Evolutionary conservation across 805 yeast genomes (phyloP).

Genomic region (Lachancea cidri): DNA sequence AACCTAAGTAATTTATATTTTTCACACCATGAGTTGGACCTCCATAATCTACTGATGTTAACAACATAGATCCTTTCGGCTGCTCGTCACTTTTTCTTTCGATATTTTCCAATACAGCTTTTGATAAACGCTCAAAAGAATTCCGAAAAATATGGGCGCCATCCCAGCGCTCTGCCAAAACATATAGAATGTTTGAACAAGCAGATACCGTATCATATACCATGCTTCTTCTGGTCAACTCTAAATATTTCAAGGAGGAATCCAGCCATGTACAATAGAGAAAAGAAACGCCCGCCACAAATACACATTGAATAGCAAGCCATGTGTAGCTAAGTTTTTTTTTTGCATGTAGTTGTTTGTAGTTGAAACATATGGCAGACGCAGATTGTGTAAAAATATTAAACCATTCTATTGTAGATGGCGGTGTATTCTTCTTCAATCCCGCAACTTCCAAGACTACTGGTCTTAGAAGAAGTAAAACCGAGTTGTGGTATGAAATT

Average conservation of each 20-base stretch:
- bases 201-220: slow-evolving; percentile 30
- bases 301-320: slow-evolving; percentile 30
- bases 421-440: slow-evolving; percentile 13
- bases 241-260: background rate
- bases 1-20: too few species aligned
- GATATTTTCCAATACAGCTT: slow-evolving; percentile 13
- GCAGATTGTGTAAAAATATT: slow-evolving; percentile 32
- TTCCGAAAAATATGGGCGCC: slow-evolving; percentile 26
- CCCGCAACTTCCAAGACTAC: slow-evolving; percentile 23
- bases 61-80: background rate
- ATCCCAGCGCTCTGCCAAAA: slow-evolving; percentile 29
- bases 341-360: slow-evolving; percentile 24
- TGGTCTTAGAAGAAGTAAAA: slow-evolving; percentile 30
- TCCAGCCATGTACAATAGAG: slow-evolving; percentile 8
- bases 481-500: slow-evolving; percentile 34
- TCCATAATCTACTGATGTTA: too few species aligned
- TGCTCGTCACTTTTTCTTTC: slow-evolving; percentile 5
- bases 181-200: slow-evolving; percentile 27
- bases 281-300: slow-evolving; percentile 7
- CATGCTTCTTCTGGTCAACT: slow-evolving; percentile 1
- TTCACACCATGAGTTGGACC: too few species aligned
- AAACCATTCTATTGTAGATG: slow-evolving; percentile 31
- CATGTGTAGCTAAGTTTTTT: slow-evolving; percentile 28
- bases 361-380: slow-evolving; percentile 28
- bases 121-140: slow-evolving; percentile 28